These are phyloP conservation scores for Fistulifera pelliculosa DNA, from an alignment of 108 stramenopile genomes.

Conservation along the genomic window DNA sequence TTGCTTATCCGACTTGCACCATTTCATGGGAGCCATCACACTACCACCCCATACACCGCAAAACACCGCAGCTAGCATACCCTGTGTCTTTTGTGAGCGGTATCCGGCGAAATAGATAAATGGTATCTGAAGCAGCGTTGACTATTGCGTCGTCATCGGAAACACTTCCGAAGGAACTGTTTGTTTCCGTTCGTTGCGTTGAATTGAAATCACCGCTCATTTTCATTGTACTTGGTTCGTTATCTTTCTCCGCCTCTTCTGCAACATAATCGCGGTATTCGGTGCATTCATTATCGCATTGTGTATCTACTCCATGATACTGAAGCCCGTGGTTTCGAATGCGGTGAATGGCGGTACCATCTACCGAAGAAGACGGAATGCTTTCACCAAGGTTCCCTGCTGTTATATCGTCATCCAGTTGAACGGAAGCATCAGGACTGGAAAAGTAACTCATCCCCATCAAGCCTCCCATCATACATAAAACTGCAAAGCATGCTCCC, in stretches of 20 bases:
- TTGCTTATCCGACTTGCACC: slow-evolving; percentile 25
- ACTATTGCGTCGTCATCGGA: no score
- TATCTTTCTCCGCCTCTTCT: no score
- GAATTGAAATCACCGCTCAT: no score
- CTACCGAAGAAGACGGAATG: no score
- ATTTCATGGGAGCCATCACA: slow-evolving; percentile 45
- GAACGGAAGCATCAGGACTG: slow-evolving; percentile 7
- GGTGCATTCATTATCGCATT: not conserved
- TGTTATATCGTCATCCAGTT: no score
- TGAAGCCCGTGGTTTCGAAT: not conserved
- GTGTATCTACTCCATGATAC: slow-evolving; percentile 2
- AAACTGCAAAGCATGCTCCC: slow-evolving; percentile 39
- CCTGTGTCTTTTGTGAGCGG: slow-evolving; percentile 10
- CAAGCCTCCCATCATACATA: slow-evolving; percentile 52
- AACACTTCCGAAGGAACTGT: no score
- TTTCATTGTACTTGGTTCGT: no score
- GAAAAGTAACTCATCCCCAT: slow-evolving; percentile 75
- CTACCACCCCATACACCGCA: slow-evolving; percentile 37
- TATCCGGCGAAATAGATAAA: no score
- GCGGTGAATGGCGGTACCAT: not conserved
- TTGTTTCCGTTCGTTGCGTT: no score
- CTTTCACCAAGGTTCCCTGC: no score
- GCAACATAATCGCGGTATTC: not conserved
- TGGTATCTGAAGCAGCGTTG: no score
- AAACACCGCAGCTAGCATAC: slow-evolving; percentile 33